A percentile compares a stretch with the other conserved stretches of the same genome.
These are phyloP conservation scores for Fusarium piperis DNA, from an alignment of 2,329 filamentous ascomycete species.

Conservation along the genomic window DNA sequence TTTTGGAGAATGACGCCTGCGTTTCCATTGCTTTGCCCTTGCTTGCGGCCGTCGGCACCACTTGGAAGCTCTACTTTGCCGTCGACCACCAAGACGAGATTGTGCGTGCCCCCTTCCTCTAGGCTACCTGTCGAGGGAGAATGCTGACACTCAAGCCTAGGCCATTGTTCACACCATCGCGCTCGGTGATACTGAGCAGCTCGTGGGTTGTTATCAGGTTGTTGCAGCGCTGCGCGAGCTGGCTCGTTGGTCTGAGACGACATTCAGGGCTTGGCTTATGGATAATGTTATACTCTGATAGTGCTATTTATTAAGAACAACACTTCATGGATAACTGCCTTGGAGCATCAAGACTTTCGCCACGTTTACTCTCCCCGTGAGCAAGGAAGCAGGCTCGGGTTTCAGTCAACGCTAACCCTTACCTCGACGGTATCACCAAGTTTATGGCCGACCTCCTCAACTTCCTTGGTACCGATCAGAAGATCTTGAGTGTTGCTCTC, in stretches of 20 bases:
- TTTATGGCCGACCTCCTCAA: too few species aligned
- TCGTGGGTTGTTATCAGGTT: neutral
- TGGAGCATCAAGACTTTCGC: too few species aligned
- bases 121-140: too few species aligned
- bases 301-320: too few species aligned
- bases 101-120: neutral
- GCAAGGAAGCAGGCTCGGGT: too few species aligned
- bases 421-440: too few species aligned
- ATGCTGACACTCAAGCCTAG: neutral
- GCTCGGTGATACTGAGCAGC: neutral
- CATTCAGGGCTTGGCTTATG: neutral
- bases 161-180: neutral
- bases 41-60: neutral
- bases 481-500: too few species aligned
- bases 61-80: slow-evolving; percentile 2
- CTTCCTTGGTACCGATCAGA: too few species aligned
- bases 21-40: neutral
- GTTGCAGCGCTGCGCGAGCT: neutral
- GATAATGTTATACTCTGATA: neutral
- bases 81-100: neutral
- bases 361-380: too few species aligned
- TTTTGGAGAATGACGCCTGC: neutral
- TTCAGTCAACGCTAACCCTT: too few species aligned
- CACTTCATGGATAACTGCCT: too few species aligned
- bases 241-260: neutral